These are phyloP conservation scores for Stygiomarasmius scandens DNA, from an alignment of 1,284 basidiomycete genomes.

Conservation along the genomic window DNA sequence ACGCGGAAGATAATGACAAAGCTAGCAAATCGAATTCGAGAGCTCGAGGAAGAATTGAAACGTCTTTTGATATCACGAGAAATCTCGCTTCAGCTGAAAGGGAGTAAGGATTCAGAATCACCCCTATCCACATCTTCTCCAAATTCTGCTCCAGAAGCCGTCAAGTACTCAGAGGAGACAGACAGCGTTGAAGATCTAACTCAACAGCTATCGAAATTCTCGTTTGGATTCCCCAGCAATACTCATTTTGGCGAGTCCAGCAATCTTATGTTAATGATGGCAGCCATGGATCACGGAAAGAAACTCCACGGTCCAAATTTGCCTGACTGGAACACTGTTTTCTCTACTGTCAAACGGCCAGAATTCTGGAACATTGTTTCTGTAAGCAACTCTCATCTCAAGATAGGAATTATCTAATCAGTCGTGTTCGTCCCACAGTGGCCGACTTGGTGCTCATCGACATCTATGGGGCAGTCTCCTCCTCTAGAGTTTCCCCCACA, in stretches of 20 bases:
- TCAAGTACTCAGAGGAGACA: background rate
- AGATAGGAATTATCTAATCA: background rate
- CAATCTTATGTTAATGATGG: constrained; percentile 8
- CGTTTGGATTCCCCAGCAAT: background rate
- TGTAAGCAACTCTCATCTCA: no score
- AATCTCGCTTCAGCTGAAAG: background rate
- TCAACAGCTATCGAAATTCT: constrained; percentile 1
- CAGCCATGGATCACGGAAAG: constrained; percentile 7
- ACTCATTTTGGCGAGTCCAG: constrained; percentile 10
- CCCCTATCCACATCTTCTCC: no score
- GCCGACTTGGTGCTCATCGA: background rate
- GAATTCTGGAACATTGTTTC: constrained; percentile 9
- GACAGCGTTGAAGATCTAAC: constrained; percentile 7
- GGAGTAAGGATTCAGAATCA: no score
- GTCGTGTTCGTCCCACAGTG: background rate
- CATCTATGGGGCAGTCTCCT: background rate
- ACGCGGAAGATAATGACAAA: background rate
- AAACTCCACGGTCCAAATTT: constrained; percentile 1
- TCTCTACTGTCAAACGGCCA: background rate
- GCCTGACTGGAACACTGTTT: background rate
- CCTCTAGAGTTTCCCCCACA: background rate
- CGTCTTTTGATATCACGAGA: no score
- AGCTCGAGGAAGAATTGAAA: background rate
- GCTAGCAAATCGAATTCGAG: background rate
- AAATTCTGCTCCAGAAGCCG: no score